Base-by-base conservation (phyloP, 352 stramenopile genomes). In the Globisporangium mamillatum region DNA sequence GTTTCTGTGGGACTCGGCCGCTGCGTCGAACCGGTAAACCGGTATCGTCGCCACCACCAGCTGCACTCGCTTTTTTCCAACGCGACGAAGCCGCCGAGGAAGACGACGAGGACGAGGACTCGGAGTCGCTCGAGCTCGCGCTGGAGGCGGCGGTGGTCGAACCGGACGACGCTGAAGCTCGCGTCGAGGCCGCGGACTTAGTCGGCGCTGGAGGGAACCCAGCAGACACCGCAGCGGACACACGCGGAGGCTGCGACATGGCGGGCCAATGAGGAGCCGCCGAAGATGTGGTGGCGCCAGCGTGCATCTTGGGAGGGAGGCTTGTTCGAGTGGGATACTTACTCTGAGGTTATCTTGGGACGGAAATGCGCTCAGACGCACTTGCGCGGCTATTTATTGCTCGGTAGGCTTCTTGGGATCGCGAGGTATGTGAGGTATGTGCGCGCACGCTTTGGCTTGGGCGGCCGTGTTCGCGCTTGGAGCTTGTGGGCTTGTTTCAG, bases 1-100 rank as follows among this genome's bases (percentile, higher is more conserved):
- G 76, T 69, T 77, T 77, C 71, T 85, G 80, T 44, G 77, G 77
- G 60, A 72, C 44, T 16, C 73, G 75, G 4, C 56, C 32, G 34
- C 67, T 78, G 5, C 70, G 73, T 0, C 71, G 73, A 63, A 63
- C 61, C 61, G 72, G 48, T 58, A 59, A 53, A 60, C 32, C 48
- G 61, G 29, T 66, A 60, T 66, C 32, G 3, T 44, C 41, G 10
- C 41, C 36, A 44, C 6, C 56, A 38, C 10, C 61, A 60, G 41
- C 12, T 56, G 25, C 44, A 59, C 9, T 59, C 32, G 46, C 27
- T 66, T 66, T 60, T 66, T 66, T 60, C 46, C 34, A 60, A 14
- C 22, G 6, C 27, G 29, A 52, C 61, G 48, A 57, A 22, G 60
- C 27, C 4, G 44, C 41, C 12, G 60, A 65, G 25, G 60, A 29